Percentiles rank a stretch among this genome's conserved stretches.
These are phyloP conservation scores for Mycena pura DNA, from an alignment of 768 basidiomycete species.

Conservation along the genomic window DNA sequence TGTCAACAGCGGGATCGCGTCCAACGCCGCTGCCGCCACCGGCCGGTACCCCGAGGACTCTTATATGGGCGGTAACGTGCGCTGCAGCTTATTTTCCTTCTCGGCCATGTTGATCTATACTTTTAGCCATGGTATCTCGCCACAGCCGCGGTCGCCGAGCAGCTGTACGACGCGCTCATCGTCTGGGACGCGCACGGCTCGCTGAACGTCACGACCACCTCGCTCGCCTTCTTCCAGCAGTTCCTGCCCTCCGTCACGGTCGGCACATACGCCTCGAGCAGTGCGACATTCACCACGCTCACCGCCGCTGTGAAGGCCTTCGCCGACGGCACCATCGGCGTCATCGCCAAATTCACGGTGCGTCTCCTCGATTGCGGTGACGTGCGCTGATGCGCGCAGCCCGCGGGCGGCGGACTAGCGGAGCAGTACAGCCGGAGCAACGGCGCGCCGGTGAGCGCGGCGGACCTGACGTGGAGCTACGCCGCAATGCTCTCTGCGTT, in stretches of 20 bases:
- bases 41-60: slow-evolving; percentile 67
- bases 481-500: slow-evolving; percentile 70
- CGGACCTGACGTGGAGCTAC: slow-evolving; percentile 80
- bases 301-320: slow-evolving; percentile 55
- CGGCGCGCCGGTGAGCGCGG: slow-evolving; percentile 64
- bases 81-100: slow-evolving; percentile 14
- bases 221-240: slow-evolving; percentile 74
- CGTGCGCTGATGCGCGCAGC: slow-evolving; percentile 28
- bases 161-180: slow-evolving; percentile 73
- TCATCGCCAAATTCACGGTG: slow-evolving; percentile 62
- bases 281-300: slow-evolving; percentile 56
- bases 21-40: slow-evolving; percentile 57
- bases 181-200: slow-evolving; percentile 64
- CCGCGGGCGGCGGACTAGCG: slow-evolving; percentile 61
- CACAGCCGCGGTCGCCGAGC: slow-evolving; percentile 74
- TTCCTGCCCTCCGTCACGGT: slow-evolving; percentile 53
- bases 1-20: slow-evolving; percentile 64
- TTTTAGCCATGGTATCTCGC: slow-evolving; percentile 79
- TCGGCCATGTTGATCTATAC: slow-evolving; percentile 1
- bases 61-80: slow-evolving; percentile 60
- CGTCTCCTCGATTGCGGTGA: neutral
- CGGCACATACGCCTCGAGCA: slow-evolving; percentile 58
- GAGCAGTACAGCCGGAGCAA: slow-evolving; percentile 64
- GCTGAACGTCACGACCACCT: slow-evolving; percentile 61
- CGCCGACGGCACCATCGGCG: slow-evolving; percentile 69